Conservation (phyloP, 2,329 filamentous ascomycete species). For the Ascochyta clinopodiicola region DNA sequence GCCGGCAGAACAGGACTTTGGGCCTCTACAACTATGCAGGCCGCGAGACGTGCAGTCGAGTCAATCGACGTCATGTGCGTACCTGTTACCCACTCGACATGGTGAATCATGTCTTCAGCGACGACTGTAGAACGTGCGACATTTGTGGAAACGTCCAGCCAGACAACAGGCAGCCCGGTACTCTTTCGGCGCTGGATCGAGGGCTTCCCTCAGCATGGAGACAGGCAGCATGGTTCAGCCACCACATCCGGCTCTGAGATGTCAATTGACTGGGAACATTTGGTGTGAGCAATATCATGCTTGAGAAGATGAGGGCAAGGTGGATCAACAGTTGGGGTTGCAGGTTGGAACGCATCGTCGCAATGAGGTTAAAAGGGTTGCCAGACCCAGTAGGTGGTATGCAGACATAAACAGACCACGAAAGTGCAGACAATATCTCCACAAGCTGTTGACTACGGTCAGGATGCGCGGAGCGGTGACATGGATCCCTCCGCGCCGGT, state of each 20-base stretch:
- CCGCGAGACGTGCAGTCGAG: neutral
- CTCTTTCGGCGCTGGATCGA: neutral
- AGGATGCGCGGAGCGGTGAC: neutral
- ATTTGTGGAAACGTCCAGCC: neutral
- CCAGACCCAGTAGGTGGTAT: neutral
- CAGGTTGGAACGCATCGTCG: neutral
- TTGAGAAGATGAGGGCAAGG: neutral
- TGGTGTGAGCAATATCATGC: neutral
- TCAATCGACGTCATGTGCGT: neutral
- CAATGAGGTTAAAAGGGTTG: neutral
- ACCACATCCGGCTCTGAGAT: neutral
- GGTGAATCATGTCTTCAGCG: neutral
- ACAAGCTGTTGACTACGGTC: neutral
- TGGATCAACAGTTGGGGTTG: neutral
- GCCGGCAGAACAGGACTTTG: neutral
- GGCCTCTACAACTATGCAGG: neutral
- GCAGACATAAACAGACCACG: no score
- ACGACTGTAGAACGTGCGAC: neutral
- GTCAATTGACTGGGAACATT: neutral
- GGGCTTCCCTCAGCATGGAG: neutral
- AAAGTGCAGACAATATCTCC: no score
- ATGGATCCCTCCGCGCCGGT: constrained; percentile 2
- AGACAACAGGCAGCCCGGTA: neutral
- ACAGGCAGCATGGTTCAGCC: neutral
- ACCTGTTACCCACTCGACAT: neutral